Percentiles rank a stretch among this genome's conserved stretches.
These are phyloP conservation scores for Arthrobotrys pseudoclavata DNA, from an alignment of 2,329 filamentous ascomycete genomes.

Conservation along the genomic window DNA sequence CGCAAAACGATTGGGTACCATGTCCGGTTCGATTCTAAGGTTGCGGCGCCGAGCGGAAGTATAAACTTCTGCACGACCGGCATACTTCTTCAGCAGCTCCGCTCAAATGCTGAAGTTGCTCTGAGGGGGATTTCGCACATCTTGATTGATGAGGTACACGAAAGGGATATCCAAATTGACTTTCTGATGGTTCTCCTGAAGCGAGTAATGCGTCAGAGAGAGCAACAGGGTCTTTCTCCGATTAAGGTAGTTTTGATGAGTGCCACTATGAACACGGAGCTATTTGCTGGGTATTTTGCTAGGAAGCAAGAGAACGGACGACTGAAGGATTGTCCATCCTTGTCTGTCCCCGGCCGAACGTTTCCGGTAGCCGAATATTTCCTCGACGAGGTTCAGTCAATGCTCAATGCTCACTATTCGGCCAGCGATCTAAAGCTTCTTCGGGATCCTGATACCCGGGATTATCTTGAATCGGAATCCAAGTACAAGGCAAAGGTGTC, in stretches of 20 bases:
- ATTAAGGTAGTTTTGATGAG: constrained; percentile 70
- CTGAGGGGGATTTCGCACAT: constrained; percentile 69
- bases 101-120: constrained; percentile 66
- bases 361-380: constrained; percentile 68
- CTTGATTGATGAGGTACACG: constrained; percentile 71
- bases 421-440: constrained; percentile 61
- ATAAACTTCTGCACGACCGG: constrained; percentile 71
- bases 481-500: constrained; percentile 16
- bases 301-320: constrained; percentile 64
- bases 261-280: constrained; percentile 68
- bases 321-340: constrained; percentile 65
- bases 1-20: constrained; percentile 68
- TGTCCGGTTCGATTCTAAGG: constrained; percentile 67
- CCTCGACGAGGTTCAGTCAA: constrained; percentile 66
- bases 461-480: constrained; percentile 63
- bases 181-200: constrained; percentile 69
- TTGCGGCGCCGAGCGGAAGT: constrained; percentile 65
- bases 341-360: constrained; percentile 68
- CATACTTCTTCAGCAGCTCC: constrained; percentile 68
- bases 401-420: constrained; percentile 63
- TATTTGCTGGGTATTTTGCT: constrained; percentile 68
- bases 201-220: constrained; percentile 66
- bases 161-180: constrained; percentile 68
- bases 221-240: constrained; percentile 63
- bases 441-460: constrained; percentile 62